Evolutionary conservation across 179 eudicot species (phyloP), one percentile per base, ranked within the genome.

Genomic region (Beta macrorhiza): DNA sequence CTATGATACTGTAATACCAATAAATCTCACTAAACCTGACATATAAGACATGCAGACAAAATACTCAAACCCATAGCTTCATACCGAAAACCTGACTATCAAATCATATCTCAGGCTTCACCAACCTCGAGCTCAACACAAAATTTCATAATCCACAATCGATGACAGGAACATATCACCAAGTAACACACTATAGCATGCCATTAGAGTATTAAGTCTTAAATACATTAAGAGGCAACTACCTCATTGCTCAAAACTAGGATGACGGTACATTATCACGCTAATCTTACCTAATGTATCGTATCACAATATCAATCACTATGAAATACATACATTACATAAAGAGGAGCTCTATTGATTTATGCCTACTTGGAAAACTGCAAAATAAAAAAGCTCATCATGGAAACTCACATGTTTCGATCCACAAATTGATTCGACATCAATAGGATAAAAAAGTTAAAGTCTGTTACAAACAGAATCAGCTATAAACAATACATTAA

Each of bases 371-470:
- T 25, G 5, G 22, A 22, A 51, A 64, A 20, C 10, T 25, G 29
- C 17, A 82, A 59, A 72, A 67, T 57, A n/a, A 65, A 42, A 59
- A 56, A 29, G 25, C 25, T 63, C 70, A 19, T 32, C 7, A 45
- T 56, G 45, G 29, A n/a, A 76, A 79, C 51, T 73, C 37, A 61
- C 45, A 75, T 25, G 69, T 65, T 47, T 56, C 14, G 37, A 76
- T 44, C 72, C 42, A 63, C 8, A 37, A 72, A 25, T 13, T 42
- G 63, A 52, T 44, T 68, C 44, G 58, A 20, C 44, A 71, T 58
- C 61, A 57, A 83, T 69, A 29, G 16, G 8, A 59, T 16, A 42
- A 9, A 8, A 13, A 10, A 14, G 8, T 4, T 7, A 14, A 29
- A 22, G 51, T 57, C 6, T 45, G 17, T 32, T 15, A 37, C 70